phyloP scores from a whole-genome alignment of 2,329 filamentous ascomycete species.

The Hypoxylon sp. region DNA sequence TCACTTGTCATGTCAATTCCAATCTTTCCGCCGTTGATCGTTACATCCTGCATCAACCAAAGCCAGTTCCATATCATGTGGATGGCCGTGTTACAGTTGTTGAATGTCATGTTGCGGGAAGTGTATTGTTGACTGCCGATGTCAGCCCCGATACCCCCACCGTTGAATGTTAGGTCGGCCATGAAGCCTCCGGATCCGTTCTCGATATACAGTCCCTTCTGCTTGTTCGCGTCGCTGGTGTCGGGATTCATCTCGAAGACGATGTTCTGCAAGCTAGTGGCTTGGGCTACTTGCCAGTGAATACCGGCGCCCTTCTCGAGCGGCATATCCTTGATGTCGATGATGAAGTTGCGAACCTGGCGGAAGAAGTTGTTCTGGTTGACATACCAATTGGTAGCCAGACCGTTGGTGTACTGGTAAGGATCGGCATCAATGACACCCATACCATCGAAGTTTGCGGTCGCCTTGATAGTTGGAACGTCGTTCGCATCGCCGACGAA shows the following conservation, averaged over 20 bases:
- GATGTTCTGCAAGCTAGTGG: conserved; percentile 84
- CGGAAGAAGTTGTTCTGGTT: conserved; percentile 90
- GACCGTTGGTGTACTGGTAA: conserved; percentile 65
- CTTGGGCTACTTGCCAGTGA: conserved; percentile 89
- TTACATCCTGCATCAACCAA: conserved; percentile 82
- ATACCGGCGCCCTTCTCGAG: conserved; percentile 74
- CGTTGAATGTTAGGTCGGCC: conserved; percentile 85
- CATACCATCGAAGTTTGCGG: conserved; percentile 81
- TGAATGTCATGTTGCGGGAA: conserved; percentile 84
- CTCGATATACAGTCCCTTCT: conserved; percentile 86
- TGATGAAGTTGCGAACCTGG: conserved; percentile 83
- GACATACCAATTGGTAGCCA: conserved; percentile 79
- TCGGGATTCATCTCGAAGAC: conserved; percentile 82
- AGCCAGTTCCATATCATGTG: conserved; percentile 95
- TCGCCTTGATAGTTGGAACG: conserved; percentile 80
- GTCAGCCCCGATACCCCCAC: conserved; percentile 82
- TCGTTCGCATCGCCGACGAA: conserved; percentile 83
- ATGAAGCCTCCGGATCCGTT: conserved; percentile 88
- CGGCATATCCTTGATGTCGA: conserved; percentile 78
- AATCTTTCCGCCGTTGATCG: conserved; percentile 79
- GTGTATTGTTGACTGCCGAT: conserved; percentile 91
- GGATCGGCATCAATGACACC: conserved; percentile 91
- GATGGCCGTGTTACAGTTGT: conserved; percentile 83
- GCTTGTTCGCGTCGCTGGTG: conserved; percentile 71
- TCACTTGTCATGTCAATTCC: conserved; percentile 83